phyloP scores from a whole-genome alignment of 2,329 filamentous ascomycete genomes.

The Aspergillus sp. region DNA sequence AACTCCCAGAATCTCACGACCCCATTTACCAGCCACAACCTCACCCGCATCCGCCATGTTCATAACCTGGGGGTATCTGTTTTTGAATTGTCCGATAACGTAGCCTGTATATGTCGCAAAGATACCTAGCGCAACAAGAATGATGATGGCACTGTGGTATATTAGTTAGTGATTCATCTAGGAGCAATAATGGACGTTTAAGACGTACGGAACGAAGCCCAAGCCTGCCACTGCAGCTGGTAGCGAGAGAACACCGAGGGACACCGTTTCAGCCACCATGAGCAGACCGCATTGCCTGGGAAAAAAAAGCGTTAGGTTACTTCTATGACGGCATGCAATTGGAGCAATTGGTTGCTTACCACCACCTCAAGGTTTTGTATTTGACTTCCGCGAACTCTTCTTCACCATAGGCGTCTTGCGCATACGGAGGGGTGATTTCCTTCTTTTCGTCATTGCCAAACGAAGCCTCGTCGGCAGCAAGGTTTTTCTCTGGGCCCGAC shows the following conservation, averaged over 20 bases:
- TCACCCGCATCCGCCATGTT: conserved; percentile 69
- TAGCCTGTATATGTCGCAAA: conserved; percentile 62
- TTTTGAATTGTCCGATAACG: conserved; percentile 60
- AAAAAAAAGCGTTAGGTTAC: conserved; percentile 27
- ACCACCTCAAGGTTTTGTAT: conserved; percentile 54
- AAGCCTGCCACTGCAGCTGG: conserved; percentile 54
- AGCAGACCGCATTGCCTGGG: conserved; percentile 47
- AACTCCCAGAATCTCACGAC: conserved; percentile 61
- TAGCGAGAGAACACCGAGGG: conserved; percentile 56
- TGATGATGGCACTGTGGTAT: conserved; percentile 47
- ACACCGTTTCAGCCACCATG: conserved; percentile 62
- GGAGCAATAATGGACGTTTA: background rate
- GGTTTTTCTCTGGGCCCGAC: conserved; percentile 9
- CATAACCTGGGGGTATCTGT: conserved; percentile 57
- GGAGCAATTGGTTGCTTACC: conserved; percentile 21
- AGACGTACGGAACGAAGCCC: conserved; percentile 51
- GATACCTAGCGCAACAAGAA: conserved; percentile 54
- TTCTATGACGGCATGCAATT: background rate
- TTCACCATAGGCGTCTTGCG: conserved; percentile 41
- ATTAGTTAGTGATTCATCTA: background rate
- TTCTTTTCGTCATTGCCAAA: conserved; percentile 23
- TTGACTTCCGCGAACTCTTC: conserved; percentile 47
- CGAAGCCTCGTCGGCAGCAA: conserved; percentile 10
- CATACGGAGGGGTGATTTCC: conserved; percentile 17
- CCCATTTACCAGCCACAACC: conserved; percentile 60